Base-by-base conservation (phyloP, 208 protist genomes). In the Willaertia magna region DNA sequence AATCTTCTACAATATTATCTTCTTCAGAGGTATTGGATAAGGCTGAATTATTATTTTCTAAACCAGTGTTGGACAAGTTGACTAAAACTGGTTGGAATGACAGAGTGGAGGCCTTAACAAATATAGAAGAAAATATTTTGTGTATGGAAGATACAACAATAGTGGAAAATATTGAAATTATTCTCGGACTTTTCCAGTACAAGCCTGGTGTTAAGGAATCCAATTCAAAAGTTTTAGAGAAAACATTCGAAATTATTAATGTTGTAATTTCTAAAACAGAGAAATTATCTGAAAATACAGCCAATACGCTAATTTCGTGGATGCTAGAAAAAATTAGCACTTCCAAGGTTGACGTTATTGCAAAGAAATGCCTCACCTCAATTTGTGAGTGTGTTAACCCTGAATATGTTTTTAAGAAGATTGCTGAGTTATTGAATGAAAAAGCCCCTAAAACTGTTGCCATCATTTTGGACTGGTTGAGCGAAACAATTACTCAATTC, bases 371-470 rank as follows among this genome's bases (percentile, higher is more conserved):
- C 40, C 22, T 85, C 7, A 81, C 4, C 2, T 6, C n/a, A 48
- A 43, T 85, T 12, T 34, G 44, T 12, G 49, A 61, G 3, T 26
- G 16, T 12, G 18, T 55, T 11, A 43, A 40, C 44, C 74, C 74
- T 16, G 49, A 85, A 52, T 85, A 42, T 44, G n/a, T 74, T 26
- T 85, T 85, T 85, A 42, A 18, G 40, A 16, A 74, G 20, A n/a
- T 85, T 26, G 40, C 1, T 39, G 47, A 85, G 44, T 34, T 4
- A 4, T 52, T 79, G 12, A 4, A 14, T 18, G 74, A 52, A 4
- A n/a, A 74, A 7, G 52, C 16, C 4, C 11, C 20, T 22, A 85
- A 61, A 79, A 30, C 74, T 6, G 34, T 46, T n/a, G 34, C 12
- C 12, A 18, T 20, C 18, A 42, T 49, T 40, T 44, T 85, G n/a